Percentiles rank a stretch among this genome's conserved stretches.
These are phyloP conservation scores for Gnomoniopsis smithogilvyi DNA, from an alignment of 2,329 filamentous ascomycete genomes.

Conservation along the genomic window DNA sequence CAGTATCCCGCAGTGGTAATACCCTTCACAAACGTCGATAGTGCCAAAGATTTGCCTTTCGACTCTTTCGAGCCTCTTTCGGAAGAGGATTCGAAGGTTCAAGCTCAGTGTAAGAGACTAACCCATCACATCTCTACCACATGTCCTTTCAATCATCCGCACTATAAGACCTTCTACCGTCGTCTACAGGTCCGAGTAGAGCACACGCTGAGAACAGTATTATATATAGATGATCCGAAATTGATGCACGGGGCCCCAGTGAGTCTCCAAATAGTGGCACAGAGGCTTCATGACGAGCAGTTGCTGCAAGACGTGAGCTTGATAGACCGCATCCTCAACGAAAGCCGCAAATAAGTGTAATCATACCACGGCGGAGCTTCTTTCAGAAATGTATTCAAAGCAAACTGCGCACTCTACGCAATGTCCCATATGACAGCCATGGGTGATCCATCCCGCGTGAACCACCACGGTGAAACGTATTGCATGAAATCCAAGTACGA, in stretches of 20 bases:
- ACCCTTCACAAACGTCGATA: conserved; percentile 28
- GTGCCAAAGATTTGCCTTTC: conserved; percentile 26
- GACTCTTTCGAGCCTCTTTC: conserved; percentile 24
- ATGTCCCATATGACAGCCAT: too few relatives aligned
- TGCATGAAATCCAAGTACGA: too few relatives aligned
- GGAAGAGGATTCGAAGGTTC: conserved; percentile 24
- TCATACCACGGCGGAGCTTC: too few relatives aligned
- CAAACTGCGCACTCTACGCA: too few relatives aligned
- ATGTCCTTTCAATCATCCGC: not conserved
- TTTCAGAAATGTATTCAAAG: too few relatives aligned
- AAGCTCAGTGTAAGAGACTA: conserved; percentile 27
- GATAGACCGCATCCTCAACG: conserved; percentile 26
- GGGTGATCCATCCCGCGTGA: too few relatives aligned
- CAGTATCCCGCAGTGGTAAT: conserved; percentile 31
- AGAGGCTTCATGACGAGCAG: conserved; percentile 29
- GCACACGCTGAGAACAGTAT: too few relatives aligned
- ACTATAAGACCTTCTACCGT: not conserved
- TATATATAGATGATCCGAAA: conserved; percentile 32
- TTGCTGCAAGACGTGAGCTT: conserved; percentile 28
- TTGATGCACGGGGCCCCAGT: conserved; percentile 31
- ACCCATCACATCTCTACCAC: too few relatives aligned
- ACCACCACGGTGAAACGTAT: too few relatives aligned
- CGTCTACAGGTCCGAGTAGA: too few relatives aligned
- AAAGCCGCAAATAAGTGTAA: not conserved
- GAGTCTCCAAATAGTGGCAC: conserved; percentile 30